Base-by-base conservation (phyloP, 2,329 filamentous ascomycete species). In the Tolypocladium nubicola region DNA sequence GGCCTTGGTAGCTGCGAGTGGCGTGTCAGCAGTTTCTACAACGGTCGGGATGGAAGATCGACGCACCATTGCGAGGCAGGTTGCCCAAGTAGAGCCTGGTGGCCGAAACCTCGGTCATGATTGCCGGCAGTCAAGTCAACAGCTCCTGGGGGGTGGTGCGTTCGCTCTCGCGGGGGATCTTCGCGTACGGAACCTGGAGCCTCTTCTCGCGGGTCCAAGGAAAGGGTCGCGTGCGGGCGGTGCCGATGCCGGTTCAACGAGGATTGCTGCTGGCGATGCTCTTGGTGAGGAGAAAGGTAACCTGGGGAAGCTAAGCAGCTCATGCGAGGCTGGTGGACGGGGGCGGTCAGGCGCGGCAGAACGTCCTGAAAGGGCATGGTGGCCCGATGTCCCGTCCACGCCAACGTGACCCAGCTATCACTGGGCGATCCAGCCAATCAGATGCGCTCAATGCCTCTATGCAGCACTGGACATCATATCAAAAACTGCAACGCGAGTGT, bases 11-110 rank as follows among this genome's bases (percentile, higher is more conserved):
- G 90, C 92, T 95, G 78, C 72, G 72, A 69, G 71, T 68, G 71
- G 69, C 68, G 63, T 69, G 77, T 80, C 73, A 82, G 78, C 70
- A 63, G 70, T 62, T 63, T 63, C 37, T 53, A 66, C 66, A 67
- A 49, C 53, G 62, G 64, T 66, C 61, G 62, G 57, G 62, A 61
- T 61, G 62, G 45, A 52, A 47, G 57, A 60, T 62, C 57, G 66
- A 70, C 67, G 70, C 85, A 96, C 92, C 91, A 81, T 89, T 90
- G 76, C 91, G 90, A 75, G 94, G 93, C 74, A 99, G 87, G 79
- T 97, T 97, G 76, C 93, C 93, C 78, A 97, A 80, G 79, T 97
- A 99, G 66, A 97, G 89, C 78, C 94, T 86, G 71, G 93, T 97
- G 65, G 89, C 88, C 62, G 91, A 96, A 65, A 97, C 93, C 78